Conservation (phyloP, 768 basidiomycete genomes). For the Kwoniella sp. region DNA sequence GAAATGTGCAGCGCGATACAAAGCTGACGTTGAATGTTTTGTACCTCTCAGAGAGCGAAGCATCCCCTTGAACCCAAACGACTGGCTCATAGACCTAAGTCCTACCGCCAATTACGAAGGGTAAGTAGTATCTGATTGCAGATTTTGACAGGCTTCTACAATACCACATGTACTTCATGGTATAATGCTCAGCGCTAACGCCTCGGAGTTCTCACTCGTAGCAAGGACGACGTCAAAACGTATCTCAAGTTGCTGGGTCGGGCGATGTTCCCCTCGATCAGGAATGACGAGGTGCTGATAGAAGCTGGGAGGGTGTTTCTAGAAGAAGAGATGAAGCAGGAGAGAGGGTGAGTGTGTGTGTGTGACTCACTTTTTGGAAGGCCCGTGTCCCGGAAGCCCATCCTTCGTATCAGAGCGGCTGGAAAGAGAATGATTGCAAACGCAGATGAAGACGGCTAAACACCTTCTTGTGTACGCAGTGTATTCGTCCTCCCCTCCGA, state of each 20-base stretch:
- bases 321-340: conserved; percentile 17
- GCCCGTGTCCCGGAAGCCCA: too few relatives aligned
- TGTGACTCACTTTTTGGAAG: too few relatives aligned
- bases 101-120: conserved; percentile 13
- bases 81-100: conserved; percentile 17
- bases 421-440: too few relatives aligned
- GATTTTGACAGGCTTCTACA: too few relatives aligned
- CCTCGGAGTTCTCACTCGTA: background rate
- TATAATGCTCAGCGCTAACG: too few relatives aligned
- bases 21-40: background rate
- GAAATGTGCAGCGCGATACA: too few relatives aligned
- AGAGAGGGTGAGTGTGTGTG: conserved; percentile 5
- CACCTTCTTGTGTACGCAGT: background rate
- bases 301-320: conserved; percentile 17
- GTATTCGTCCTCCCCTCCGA: conserved; percentile 18
- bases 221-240: conserved; percentile 17
- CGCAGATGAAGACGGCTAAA: too few relatives aligned
- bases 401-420: too few relatives aligned
- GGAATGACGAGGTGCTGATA: conserved; percentile 1
- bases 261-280: conserved; percentile 4
- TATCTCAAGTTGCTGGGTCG: conserved; percentile 9
- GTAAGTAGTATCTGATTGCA: background rate
- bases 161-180: too few relatives aligned
- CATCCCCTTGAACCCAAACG: conserved; percentile 15
- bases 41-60: conserved; percentile 1